phyloP scores from a whole-genome alignment of 2,329 filamentous ascomycete genomes.

The Xylariaceae sp. region DNA sequence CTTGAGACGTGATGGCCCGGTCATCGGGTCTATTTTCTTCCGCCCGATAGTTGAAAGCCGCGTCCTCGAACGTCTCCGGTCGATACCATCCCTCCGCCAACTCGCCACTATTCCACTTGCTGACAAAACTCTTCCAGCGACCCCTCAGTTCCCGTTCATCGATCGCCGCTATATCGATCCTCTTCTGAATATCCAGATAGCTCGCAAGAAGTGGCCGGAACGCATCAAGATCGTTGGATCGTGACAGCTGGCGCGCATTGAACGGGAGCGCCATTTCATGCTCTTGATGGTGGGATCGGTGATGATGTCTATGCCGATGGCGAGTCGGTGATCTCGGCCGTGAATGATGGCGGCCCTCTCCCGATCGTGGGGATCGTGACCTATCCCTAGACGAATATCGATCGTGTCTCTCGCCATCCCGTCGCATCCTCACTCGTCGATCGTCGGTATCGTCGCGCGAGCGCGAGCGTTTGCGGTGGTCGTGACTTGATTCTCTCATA shows the following conservation, averaged over 20 bases:
- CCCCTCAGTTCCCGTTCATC: slow-evolving; percentile 71
- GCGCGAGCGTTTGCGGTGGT: slow-evolving; percentile 20
- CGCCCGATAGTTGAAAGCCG: slow-evolving; percentile 16
- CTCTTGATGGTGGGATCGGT: slow-evolving; percentile 12
- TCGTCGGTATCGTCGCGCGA: slow-evolving; percentile 16
- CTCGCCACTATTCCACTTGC: slow-evolving; percentile 87
- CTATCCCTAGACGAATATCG: slow-evolving; percentile 5
- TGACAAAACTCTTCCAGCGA: slow-evolving; percentile 88
- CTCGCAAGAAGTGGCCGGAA: slow-evolving; percentile 72
- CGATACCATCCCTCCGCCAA: slow-evolving; percentile 93
- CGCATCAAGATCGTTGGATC: slow-evolving; percentile 54
- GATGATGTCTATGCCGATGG: slow-evolving; percentile 16
- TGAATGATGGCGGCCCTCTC: not conserved
- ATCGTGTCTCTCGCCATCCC: slow-evolving; percentile 7
- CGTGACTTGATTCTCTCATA: slow-evolving; percentile 16
- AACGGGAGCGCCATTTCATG: slow-evolving; percentile 52
- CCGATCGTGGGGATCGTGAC: slow-evolving; percentile 18
- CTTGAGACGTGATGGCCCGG: not conserved
- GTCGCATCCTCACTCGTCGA: slow-evolving; percentile 18
- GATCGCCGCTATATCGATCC: slow-evolving; percentile 61
- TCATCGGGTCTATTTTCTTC: not conserved
- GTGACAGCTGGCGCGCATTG: slow-evolving; percentile 59
- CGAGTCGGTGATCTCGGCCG: slow-evolving; percentile 12
- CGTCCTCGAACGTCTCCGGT: slow-evolving; percentile 56
- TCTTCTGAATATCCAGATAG: slow-evolving; percentile 86